Conservation (phyloP, 129 eudicot genomes). For the Silybum marianum region DNA sequence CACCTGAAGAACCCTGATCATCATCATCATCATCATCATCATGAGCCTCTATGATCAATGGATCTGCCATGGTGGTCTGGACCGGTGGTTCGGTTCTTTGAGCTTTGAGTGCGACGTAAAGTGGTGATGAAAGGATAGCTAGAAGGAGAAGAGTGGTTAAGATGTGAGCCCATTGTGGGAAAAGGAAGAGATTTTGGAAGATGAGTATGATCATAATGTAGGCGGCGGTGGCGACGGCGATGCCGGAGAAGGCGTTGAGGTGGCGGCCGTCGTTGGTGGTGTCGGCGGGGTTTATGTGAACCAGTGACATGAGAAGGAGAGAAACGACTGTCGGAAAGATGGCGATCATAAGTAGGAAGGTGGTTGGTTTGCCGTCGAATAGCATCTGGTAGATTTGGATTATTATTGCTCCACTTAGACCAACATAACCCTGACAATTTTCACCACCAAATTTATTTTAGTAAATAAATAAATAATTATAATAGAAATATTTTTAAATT, state of each 20-base stretch:
- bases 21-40: neutral
- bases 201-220: constrained; percentile 65
- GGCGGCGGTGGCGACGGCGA: constrained; percentile 54
- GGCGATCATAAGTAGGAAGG: constrained; percentile 71
- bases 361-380: constrained; percentile 53
- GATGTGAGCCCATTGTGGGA: constrained; percentile 53
- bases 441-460: neutral
- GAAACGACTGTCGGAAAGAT: constrained; percentile 58
- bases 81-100: constrained; percentile 27
- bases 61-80: constrained; percentile 1
- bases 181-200: constrained; percentile 49
- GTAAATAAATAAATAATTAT: neutral
- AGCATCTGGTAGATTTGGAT: constrained; percentile 68
- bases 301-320: constrained; percentile 66
- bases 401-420: constrained; percentile 85
- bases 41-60: constrained; percentile 32
- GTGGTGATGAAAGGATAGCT: constrained; percentile 58
- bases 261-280: constrained; percentile 50
- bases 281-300: constrained; percentile 39
- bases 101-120: constrained; percentile 49
- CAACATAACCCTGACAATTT: constrained; percentile 77
- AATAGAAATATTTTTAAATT: too few species aligned
- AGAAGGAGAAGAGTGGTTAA: constrained; percentile 42
- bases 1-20: neutral
- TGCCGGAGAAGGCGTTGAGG: constrained; percentile 53